Evolutionary conservation across 1,284 basidiomycete genomes (phyloP), one percentile per base, ranked within the genome.

Genomic region (Ganoderma resinaceum): DNA sequence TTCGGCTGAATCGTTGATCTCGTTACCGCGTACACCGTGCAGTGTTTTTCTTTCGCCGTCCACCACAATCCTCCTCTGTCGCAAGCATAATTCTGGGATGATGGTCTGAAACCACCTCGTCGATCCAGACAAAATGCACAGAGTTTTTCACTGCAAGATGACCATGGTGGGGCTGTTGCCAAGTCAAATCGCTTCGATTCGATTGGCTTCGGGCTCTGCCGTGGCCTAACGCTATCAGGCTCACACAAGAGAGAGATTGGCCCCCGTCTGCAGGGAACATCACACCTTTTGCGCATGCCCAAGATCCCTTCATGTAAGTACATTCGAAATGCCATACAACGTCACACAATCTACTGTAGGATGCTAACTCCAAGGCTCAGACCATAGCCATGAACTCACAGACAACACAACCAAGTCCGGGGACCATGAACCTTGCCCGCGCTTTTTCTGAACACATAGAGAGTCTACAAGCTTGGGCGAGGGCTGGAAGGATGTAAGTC

Each of bases 381-480:
- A 49, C 23, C 11, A 49, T 26, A 23, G 46, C 46, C 23, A 49
- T 26, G 23, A 23, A 49, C 23, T 49, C 46, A 11, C 26, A 26
- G 31, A 37, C 57, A 33, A 31, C 35, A n/a, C 57, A 37, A 23
- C 57, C 33, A 58, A 58, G 35, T 23, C 20, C 18, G 12, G 57
- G 33, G 33, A 37, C 57, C 11, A 20, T 58, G 35, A 58, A 38
- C n/a, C 20, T 58, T 5, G 57, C 57, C 20, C 57, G 57, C 33
- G 57, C 57, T n/a, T 58, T 58, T n/a, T 6, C 37, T 35, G 33
- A 58, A n/a, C 57, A 58, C n/a, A 14, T 49, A 26, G 46, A 49
- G 23, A 49, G 46, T 49, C 46, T 49, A 26, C 46, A 26, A 26
- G 20, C 46, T 26, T 49, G 26, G 23, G 4, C 57, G 7, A 33